Percentiles rank a stretch among this genome's conserved stretches.
These are phyloP conservation scores for Cordyceps tenuipes DNA, from an alignment of 2,329 filamentous ascomycete genomes.

Conservation along the genomic window DNA sequence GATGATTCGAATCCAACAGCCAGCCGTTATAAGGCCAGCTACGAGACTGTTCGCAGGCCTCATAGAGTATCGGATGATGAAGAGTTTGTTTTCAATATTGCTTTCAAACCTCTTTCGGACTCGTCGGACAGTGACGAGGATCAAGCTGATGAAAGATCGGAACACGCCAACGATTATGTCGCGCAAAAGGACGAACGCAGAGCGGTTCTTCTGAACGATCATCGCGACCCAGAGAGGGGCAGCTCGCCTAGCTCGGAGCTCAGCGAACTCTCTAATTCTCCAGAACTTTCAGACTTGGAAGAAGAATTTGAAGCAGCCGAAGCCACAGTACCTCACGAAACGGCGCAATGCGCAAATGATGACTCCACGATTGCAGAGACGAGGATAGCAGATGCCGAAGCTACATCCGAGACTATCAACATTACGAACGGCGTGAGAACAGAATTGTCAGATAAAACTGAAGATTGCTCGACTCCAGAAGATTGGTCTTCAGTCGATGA, in stretches of 20 bases:
- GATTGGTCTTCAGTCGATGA: background rate
- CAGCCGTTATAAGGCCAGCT: background rate
- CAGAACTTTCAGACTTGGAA: background rate
- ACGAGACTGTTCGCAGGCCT: background rate
- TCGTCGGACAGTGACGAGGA: background rate
- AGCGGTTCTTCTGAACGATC: background rate
- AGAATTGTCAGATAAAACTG: background rate
- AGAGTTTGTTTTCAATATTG: constrained; percentile 3
- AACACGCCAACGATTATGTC: background rate
- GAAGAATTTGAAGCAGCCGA: background rate
- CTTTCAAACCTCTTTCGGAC: background rate
- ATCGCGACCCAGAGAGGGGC: background rate
- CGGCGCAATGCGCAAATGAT: background rate
- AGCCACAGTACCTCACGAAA: constrained; percentile 24
- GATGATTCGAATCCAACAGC: background rate
- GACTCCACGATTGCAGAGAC: background rate
- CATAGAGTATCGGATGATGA: background rate
- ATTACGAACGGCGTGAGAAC: background rate
- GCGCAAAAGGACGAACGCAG: background rate
- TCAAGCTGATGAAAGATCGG: background rate
- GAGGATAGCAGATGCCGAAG: background rate
- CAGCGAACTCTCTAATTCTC: background rate
- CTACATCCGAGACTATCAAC: background rate
- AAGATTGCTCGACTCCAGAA: background rate
- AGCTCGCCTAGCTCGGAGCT: background rate